Evolutionary conservation across 2,329 filamentous ascomycete species (phyloP), one percentile per base, ranked within the genome.

Genomic region (Ophiostoma pallidulum): DNA sequence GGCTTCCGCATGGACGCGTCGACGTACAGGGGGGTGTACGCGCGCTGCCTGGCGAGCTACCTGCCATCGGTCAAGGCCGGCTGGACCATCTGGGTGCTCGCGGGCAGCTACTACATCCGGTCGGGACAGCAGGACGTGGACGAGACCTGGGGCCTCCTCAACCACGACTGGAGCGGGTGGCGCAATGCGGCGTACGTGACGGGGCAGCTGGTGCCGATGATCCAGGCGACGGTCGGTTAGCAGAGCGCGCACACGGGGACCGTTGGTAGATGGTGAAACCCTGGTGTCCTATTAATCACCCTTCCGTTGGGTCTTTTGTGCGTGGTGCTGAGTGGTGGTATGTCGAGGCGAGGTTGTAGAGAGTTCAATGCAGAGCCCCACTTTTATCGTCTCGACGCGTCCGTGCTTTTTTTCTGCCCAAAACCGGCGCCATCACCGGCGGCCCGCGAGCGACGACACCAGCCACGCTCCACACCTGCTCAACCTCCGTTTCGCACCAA

Each of bases 11-110:
- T 74, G 64, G 67, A 73, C 45, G 64, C 63, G 3, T 62, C 58
- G 3, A 70, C 67, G 2, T 77, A 70, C 61, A 56, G 64, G 38
- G 60, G 63, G 8, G 67, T 71, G 3, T 81, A 81, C 57, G 64
- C 73, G 3, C 67, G 64, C 12, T 80, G 77, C 52, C 59, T 80
- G 51, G 65, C 68, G 5, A 60, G 61, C 13, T 78, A 69, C 56
- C 59, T 81, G 42, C 67, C 70, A 0, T 59, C 63, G 33, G 62
- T 70, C 55, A 66, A 73, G 61, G 67, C 70, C 0, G 70, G 77
- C 12, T 77, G 77, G 76, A 69, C 74, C 59, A 66, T 75, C 61
- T 80, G 77, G 73, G 78, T 77, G 29, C 47, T 83, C 13, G 66
- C 67, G 0, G 76, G 75, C 1, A 77, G 73, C 56, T 81, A 81